Evolutionary conservation across 2,329 filamentous ascomycete genomes (phyloP), one percentile per base, ranked within the genome.

Genomic region (Fusarium subtropicale): DNA sequence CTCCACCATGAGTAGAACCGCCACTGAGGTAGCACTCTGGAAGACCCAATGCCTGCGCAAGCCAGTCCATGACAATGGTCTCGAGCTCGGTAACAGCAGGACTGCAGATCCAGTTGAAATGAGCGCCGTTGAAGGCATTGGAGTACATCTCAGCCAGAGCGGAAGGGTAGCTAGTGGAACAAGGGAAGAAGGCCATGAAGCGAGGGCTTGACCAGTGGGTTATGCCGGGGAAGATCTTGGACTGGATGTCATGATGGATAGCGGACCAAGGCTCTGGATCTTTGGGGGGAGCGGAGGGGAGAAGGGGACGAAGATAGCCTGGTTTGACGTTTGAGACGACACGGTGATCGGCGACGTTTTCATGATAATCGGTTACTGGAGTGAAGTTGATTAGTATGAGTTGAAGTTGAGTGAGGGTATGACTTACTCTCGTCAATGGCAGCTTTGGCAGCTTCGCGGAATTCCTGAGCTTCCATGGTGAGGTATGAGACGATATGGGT

Each of bases 91-190:
- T 98, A 20, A 96, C 91, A 9, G 92, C 94, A 1, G 95, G 95
- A 8, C 91, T 94, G 81, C 95, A 97, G 69, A 97, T 90, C 95
- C 95, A 98, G 81, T 98, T 98, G 85, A 98, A 98, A 39, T 93
- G 93, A 2, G 95, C 93, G 18, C 92, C 92, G 15, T 90, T 96
- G 81, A 97, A 94, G 9, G 93, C 91, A 7, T 92, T 90, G 44
- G 90, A 93, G 84, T 97, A 98, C 83, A 98, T 90, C 81, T 98
- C 95, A 22, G 93, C 95, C 13, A 98, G 86, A 79, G 97, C 95
- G 30, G 90, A 88, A 1, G 95, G 94, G 77, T 91, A 97, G 36
- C 91, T 92, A 55, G 90, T 90, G 26, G 88, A 90, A 51, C 93
- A 93, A 2, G 95, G 92, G 81, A 96, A 98, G 84, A 97, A 98